Percentiles rank a stretch among this genome's conserved stretches.
These are phyloP conservation scores for Amborella trichopoda DNA, from an alignment of 164 flowering plant species.

Conservation along the genomic window DNA sequence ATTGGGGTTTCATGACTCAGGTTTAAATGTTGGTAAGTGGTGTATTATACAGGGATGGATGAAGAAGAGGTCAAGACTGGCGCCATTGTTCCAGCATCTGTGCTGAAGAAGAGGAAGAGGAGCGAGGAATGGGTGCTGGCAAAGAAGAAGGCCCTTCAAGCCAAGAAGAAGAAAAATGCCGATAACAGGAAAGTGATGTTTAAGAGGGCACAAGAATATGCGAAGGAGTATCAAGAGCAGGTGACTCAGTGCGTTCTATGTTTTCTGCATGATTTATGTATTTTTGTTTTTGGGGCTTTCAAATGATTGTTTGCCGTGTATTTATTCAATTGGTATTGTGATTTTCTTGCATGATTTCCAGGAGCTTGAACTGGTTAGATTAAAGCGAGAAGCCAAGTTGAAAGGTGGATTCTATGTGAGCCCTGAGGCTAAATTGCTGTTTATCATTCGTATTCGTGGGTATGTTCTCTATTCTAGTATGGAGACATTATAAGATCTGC, in stretches of 20 bases:
- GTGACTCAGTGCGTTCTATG: slow-evolving; percentile 1
- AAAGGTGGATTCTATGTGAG: slow-evolving; percentile 54
- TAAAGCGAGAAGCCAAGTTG: slow-evolving; percentile 54
- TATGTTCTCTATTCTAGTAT: slow-evolving; percentile 8
- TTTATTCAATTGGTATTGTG: not conserved
- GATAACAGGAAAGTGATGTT: slow-evolving; percentile 24
- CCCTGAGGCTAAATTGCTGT: slow-evolving; percentile 49
- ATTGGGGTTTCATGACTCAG: too few relatives aligned
- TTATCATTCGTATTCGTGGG: slow-evolving; percentile 62
- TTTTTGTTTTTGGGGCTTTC: not conserved
- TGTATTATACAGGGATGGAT: too few relatives aligned
- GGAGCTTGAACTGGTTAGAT: slow-evolving; percentile 33
- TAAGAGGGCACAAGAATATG: slow-evolving; percentile 22
- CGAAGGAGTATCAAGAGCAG: slow-evolving; percentile 21
- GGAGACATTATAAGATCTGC: not conserved
- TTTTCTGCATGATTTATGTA: not conserved
- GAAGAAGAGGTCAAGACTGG: slow-evolving; percentile 18
- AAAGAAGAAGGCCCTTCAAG: slow-evolving; percentile 12
- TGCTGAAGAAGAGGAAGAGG: slow-evolving; percentile 31
- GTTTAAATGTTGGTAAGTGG: too few relatives aligned
- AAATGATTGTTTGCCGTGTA: not conserved
- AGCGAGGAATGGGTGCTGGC: slow-evolving; percentile 26
- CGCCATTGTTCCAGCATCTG: slow-evolving; percentile 20
- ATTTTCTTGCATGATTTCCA: slow-evolving; percentile 7
- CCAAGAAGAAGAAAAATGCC: slow-evolving; percentile 15